phyloP scores from a whole-genome alignment of 495 filamentous ascomycete genomes.

The Acidiella bohemica region DNA sequence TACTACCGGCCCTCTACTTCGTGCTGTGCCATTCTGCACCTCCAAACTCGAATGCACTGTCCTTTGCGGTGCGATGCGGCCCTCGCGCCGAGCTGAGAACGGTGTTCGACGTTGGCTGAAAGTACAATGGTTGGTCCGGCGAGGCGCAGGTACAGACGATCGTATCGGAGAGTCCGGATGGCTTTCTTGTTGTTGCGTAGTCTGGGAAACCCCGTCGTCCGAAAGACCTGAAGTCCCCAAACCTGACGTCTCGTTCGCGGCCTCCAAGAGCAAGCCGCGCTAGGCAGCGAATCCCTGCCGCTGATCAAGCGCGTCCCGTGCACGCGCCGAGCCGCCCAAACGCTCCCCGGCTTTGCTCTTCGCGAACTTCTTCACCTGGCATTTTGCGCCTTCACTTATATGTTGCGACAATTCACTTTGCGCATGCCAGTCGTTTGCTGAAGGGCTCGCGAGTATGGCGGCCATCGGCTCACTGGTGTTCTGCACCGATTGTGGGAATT shows the following conservation, averaged over 20 bases:
- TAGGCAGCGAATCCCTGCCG: slow-evolving; percentile 5
- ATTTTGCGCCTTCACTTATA: background rate
- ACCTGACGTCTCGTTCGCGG: too few species aligned
- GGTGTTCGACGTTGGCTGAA: too few species aligned
- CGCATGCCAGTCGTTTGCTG: too few species aligned
- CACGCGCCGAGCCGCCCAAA: background rate
- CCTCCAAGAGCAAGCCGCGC: background rate
- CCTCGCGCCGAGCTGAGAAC: too few species aligned
- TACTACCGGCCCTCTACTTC: background rate
- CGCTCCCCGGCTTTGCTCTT: background rate
- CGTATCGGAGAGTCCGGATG: too few species aligned
- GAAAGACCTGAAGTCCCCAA: background rate
- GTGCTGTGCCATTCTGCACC: background rate
- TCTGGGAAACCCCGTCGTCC: background rate
- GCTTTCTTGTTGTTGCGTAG: background rate
- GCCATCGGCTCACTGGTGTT: slow-evolving; percentile 83
- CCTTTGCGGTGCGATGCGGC: background rate
- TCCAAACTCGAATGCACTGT: background rate
- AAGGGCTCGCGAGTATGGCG: slow-evolving; percentile 54
- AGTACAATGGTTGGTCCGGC: background rate
- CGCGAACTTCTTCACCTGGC: background rate
- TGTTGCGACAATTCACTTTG: too few species aligned
- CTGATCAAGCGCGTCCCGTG: background rate
- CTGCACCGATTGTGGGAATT: slow-evolving; percentile 73
- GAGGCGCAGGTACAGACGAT: background rate